These are phyloP conservation scores for Colletotrichum liaoningense DNA, from an alignment of 2,329 filamentous ascomycete species.

Conservation along the genomic window DNA sequence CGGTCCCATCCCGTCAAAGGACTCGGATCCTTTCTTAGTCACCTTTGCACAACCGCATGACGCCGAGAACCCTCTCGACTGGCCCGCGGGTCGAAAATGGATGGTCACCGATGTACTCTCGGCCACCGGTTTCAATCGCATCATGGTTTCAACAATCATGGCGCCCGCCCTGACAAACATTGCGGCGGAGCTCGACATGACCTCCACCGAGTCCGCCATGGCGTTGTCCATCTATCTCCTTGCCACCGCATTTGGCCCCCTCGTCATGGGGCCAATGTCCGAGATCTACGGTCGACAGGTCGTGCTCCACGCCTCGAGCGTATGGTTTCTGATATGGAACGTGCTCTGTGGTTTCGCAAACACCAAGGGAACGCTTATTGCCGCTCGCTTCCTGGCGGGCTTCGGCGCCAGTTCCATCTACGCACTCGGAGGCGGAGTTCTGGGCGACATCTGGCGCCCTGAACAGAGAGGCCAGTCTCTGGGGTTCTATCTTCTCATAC, in stretches of 20 bases:
- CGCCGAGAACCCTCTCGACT: conserved; percentile 51
- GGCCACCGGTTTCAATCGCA: conserved; percentile 61
- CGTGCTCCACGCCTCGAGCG: conserved; percentile 56
- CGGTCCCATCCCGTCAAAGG: neutral
- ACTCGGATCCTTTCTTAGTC: neutral
- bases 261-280: conserved; percentile 56
- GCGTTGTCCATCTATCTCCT: conserved; percentile 56
- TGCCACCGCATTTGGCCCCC: conserved; percentile 55
- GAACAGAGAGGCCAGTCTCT: conserved; percentile 57
- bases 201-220: conserved; percentile 58
- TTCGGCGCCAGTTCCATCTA: conserved; percentile 61
- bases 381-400: conserved; percentile 58
- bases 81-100: conserved; percentile 57
- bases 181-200: conserved; percentile 63
- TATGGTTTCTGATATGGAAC: conserved; percentile 64
- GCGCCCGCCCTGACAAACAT: conserved; percentile 62
- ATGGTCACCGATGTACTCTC: conserved; percentile 60
- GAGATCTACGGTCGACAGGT: conserved; percentile 59
- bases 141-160: conserved; percentile 64
- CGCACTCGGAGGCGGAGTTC: conserved; percentile 57
- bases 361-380: conserved; percentile 54
- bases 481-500: conserved; percentile 50
- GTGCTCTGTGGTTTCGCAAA: conserved; percentile 53
- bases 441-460: conserved; percentile 58
- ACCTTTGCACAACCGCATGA: conserved; percentile 44